Percentiles rank a stretch among this genome's conserved stretches.
Evolutionary conservation across 2,329 filamentous ascomycete species (phyloP).

Genomic region (Microcyclospora pomicola): DNA sequence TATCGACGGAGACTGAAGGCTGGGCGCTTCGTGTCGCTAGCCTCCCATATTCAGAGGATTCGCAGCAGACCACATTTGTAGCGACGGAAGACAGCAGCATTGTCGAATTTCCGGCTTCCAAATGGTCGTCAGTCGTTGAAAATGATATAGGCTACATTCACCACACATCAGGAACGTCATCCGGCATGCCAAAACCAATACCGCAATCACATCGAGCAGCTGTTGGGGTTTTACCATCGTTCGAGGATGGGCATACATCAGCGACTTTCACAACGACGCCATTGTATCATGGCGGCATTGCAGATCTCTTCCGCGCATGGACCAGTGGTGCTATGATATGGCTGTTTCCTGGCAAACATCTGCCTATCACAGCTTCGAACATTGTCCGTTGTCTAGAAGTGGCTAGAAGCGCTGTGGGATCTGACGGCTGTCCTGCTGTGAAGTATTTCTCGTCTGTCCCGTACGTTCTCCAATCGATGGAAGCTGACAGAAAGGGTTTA

Average conservation of each 20-base stretch:
- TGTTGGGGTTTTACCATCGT: constrained; percentile 40
- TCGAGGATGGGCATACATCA: constrained; percentile 23
- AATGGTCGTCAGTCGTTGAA: constrained; percentile 10
- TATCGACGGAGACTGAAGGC: constrained; percentile 6
- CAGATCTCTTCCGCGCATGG: constrained; percentile 50
- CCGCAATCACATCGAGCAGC: constrained; percentile 43
- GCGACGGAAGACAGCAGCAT: neutral
- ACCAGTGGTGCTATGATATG: constrained; percentile 45
- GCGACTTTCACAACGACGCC: constrained; percentile 53
- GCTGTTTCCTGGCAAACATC: constrained; percentile 44
- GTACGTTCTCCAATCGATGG: constrained; percentile 42
- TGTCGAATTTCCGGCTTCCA: neutral
- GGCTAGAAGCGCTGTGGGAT: constrained; percentile 14
- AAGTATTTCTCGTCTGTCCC: constrained; percentile 51
- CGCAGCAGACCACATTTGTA: constrained; percentile 1
- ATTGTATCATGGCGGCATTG: constrained; percentile 51
- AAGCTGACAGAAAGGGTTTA: constrained; percentile 30
- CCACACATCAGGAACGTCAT: constrained; percentile 53
- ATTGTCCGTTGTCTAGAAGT: constrained; percentile 35
- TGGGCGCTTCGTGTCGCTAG: constrained; percentile 2
- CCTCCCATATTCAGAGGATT: constrained; percentile 7
- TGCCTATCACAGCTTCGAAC: constrained; percentile 44
- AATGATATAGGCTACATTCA: constrained; percentile 42
- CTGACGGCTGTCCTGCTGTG: constrained; percentile 19
- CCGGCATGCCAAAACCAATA: constrained; percentile 49